Percentiles rank a stretch among this genome's conserved stretches.
These are phyloP conservation scores for Citeromyces hawaiiensis DNA, from an alignment of 1,139 yeast genomes.

Conservation along the genomic window DNA sequence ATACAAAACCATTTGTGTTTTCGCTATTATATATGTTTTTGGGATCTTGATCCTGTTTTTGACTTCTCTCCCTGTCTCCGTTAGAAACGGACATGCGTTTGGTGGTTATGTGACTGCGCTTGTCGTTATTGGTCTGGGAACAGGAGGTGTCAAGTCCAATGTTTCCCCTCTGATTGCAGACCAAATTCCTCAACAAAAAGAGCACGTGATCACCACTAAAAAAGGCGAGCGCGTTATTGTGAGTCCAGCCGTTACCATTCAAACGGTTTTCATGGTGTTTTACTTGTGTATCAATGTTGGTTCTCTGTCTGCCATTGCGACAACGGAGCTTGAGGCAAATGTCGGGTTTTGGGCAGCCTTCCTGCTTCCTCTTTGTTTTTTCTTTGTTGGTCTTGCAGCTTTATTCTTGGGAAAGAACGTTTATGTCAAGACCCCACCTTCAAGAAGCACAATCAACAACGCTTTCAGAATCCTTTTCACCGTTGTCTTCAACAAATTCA, in stretches of 20 bases:
- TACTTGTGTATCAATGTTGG: conserved; percentile 77
- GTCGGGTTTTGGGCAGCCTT: conserved; percentile 75
- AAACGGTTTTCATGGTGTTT: conserved; percentile 62
- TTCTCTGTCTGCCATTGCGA: conserved; percentile 64
- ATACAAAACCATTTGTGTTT: conserved; percentile 27
- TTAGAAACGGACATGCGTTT: conserved; percentile 23
- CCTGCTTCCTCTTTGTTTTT: conserved; percentile 38
- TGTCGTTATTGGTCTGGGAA: conserved; percentile 24
- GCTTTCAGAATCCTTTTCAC: conserved; percentile 26
- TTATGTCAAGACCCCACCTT: conserved; percentile 7
- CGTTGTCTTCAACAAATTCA: conserved; percentile 27
- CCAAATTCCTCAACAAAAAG: conserved; percentile 37
- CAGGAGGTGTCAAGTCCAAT: conserved; percentile 37
- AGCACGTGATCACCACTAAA: conserved; percentile 43
- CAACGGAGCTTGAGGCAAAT: conserved; percentile 55
- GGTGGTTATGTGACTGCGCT: conserved; percentile 26
- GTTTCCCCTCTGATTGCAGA: conserved; percentile 34
- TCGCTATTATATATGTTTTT: conserved; percentile 23
- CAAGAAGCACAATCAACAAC: conserved; percentile 33
- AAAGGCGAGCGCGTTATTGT: conserved; percentile 59
- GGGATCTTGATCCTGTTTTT: conserved; percentile 25
- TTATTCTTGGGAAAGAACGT: conserved; percentile 18
- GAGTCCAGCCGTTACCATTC: conserved; percentile 61
- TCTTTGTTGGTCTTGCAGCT: conserved; percentile 31
- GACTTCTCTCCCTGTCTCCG: conserved; percentile 26